Percentiles rank a stretch among this genome's conserved stretches.
Evolutionary conservation across 1,284 basidiomycete genomes (phyloP).

Genomic region (Malassezia sp.): DNA sequence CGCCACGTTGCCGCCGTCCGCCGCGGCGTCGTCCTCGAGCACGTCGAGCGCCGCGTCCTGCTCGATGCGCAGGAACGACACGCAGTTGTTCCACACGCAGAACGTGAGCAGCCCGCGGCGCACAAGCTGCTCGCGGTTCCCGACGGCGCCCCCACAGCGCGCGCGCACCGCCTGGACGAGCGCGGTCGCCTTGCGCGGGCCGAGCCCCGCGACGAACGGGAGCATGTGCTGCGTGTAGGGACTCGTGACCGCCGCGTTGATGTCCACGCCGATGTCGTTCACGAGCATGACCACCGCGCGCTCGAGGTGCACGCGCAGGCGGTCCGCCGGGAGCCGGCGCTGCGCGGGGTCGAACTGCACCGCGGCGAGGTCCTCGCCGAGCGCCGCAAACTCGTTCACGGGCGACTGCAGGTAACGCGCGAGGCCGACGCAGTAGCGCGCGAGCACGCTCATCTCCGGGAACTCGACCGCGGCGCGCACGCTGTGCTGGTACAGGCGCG

Average conservation of each 20-base stretch:
- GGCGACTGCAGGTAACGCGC: slow-evolving; percentile 90
- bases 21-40: slow-evolving; percentile 49
- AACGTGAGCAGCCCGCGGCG: slow-evolving; percentile 27
- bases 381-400: slow-evolving; percentile 50
- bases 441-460: slow-evolving; percentile 63
- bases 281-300: slow-evolving; percentile 76
- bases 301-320: slow-evolving; percentile 70
- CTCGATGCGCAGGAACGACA: slow-evolving; percentile 64
- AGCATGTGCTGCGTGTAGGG: slow-evolving; percentile 75
- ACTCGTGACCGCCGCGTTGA: slow-evolving; percentile 80
- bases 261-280: slow-evolving; percentile 85
- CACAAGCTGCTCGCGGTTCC: slow-evolving; percentile 36
- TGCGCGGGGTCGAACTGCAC: slow-evolving; percentile 61
- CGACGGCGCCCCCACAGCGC: slow-evolving; percentile 35
- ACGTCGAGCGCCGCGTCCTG: slow-evolving; percentile 45
- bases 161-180: slow-evolving; percentile 53
- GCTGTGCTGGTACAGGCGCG: slow-evolving; percentile 84
- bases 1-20: slow-evolving; percentile 50
- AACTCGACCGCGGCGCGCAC: slow-evolving; percentile 76
- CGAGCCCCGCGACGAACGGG: slow-evolving; percentile 83
- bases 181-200: slow-evolving; percentile 82
- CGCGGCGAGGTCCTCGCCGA: slow-evolving; percentile 36
- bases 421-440: slow-evolving; percentile 88
- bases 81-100: slow-evolving; percentile 50
- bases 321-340: slow-evolving; percentile 64